Evolutionary conservation across 2,329 filamentous ascomycete species (phyloP).

Genomic region (Alternaria tenuissima): DNA sequence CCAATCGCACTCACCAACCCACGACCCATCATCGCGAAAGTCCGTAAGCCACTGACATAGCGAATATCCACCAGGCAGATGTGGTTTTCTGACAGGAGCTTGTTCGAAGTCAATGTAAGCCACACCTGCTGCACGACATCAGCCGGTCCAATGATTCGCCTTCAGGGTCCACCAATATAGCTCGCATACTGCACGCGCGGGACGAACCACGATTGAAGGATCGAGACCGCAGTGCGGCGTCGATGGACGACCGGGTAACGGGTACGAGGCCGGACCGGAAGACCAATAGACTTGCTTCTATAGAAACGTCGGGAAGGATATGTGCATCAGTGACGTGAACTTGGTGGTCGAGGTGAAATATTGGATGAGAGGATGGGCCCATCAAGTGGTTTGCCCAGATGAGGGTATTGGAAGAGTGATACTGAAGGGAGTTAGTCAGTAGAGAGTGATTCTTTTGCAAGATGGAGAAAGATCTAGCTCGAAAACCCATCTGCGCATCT

Average conservation of each 20-base stretch:
- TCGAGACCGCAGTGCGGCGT: not conserved
- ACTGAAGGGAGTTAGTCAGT: rapidly evolving
- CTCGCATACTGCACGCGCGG: not conserved
- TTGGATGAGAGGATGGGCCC: too few species aligned
- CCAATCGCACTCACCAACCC: not conserved
- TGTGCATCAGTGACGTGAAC: not conserved
- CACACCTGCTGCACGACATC: not conserved
- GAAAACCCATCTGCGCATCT: not conserved
- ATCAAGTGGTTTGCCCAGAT: not conserved
- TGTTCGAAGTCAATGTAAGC: not conserved
- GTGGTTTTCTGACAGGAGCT: not conserved
- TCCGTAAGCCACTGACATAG: not conserved
- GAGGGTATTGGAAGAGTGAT: not conserved
- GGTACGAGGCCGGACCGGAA: not conserved
- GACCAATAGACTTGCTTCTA: not conserved
- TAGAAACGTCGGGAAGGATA: not conserved
- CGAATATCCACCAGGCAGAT: not conserved
- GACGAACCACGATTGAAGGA: not conserved
- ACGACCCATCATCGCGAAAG: not conserved
- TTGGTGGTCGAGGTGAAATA: not conserved
- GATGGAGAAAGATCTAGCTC: not conserved
- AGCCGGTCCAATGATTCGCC: not conserved
- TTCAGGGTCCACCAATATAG: not conserved
- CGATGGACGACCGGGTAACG: not conserved
- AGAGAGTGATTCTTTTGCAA: not conserved